Evolutionary conservation across 148 eudicot species (phyloP).

Genomic region (Heliosperma pusillum): DNA sequence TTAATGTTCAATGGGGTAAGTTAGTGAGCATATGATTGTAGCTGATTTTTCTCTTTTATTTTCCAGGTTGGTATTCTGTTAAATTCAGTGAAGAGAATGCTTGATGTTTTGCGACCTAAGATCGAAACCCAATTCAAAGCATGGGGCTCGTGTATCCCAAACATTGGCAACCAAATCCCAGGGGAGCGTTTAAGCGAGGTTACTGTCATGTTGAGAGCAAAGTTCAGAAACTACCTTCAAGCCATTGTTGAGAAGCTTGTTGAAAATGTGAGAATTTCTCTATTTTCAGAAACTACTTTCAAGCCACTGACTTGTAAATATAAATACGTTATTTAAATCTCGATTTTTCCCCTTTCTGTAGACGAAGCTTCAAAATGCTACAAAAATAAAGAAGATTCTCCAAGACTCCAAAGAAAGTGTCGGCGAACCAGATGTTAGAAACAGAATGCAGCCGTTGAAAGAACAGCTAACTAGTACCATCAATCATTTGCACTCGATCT

Average conservation of each 20-base stretch:
- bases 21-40: not conserved
- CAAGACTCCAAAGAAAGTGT: slow-evolving; percentile 69
- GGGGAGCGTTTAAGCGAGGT: slow-evolving; percentile 88
- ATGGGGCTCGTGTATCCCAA: slow-evolving; percentile 81
- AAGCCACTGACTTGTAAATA: not conserved
- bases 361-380: slow-evolving; percentile 59
- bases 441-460: slow-evolving; percentile 64
- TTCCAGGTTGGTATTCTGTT: slow-evolving; percentile 70
- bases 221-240: slow-evolving; percentile 71
- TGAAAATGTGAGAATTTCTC: slow-evolving; percentile 61
- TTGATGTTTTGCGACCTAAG: slow-evolving; percentile 63
- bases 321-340: not conserved
- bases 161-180: slow-evolving; percentile 55
- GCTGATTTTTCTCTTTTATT: not conserved
- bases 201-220: slow-evolving; percentile 79
- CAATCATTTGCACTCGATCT: slow-evolving; percentile 54
- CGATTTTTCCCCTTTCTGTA: slow-evolving; percentile 23
- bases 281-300: not conserved
- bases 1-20: not conserved
- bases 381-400: slow-evolving; percentile 77
- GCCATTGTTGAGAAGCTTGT: slow-evolving; percentile 79
- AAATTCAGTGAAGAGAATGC: slow-evolving; percentile 87
- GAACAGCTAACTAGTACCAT: slow-evolving; percentile 62
- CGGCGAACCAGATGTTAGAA: slow-evolving; percentile 59
- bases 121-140: slow-evolving; percentile 65